Evolutionary conservation across 768 basidiomycete species (phyloP), one percentile per base, ranked within the genome.

Genomic region (Psilocybe subaeruginosa): DNA sequence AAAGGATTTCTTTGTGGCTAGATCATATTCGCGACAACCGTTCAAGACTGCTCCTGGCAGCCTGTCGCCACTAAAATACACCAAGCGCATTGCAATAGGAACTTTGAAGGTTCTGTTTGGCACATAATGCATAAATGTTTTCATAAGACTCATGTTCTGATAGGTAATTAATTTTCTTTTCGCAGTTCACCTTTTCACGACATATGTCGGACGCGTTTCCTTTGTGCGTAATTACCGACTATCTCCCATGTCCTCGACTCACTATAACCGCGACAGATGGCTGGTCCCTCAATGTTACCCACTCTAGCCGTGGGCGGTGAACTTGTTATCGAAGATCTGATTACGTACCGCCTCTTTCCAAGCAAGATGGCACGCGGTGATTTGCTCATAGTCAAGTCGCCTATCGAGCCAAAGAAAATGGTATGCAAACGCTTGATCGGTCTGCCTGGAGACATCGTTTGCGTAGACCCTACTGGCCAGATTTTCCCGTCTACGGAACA

Each of bases 351-450:
- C 46, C 76, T 88, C 53, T 76, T 80, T 56, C 84, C 85, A 4
- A 68, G 76, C 30, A 74, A 72, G 14, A 73, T 94, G 52, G 68
- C 75, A 56, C 85, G 94, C 55, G 95, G 95, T 51, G 93, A 95
- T 67, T 76, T 98, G 48, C 74, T 96, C 60, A 85, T 88, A 12
- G 77, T 90, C 31, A 81, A 78, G 55, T 93, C 92, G 1, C 93
- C 95, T 9, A 70, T 86, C 50, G 81, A 87, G 58, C 91, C 90
- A 2, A 74, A 75, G 3, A 83, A 83, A 50, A 76, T 86, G 30
- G 83, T 97, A 37, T 96, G 93, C 77, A 99, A 99, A 78, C 86
- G 97, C 45, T 78, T 99, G 9, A 82, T 97, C 37, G 97, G 95
- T 1, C 77, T 99, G 23, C 91, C 95, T 23, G 96, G 97, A 3